phyloP scores from a whole-genome alignment of 2,329 filamentous ascomycete species.

The Trichocomaceae sp. region DNA sequence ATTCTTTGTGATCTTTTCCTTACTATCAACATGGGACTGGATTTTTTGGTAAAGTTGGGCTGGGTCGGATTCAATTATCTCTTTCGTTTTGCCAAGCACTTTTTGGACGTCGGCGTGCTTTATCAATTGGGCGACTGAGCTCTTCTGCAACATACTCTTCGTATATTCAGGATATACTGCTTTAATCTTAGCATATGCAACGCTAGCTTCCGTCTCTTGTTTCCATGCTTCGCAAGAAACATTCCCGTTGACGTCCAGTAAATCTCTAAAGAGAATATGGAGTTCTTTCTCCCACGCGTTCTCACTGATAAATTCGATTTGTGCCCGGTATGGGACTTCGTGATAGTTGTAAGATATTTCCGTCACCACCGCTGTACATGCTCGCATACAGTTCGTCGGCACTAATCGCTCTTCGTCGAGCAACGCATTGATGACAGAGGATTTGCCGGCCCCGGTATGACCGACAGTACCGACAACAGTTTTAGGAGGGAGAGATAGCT shows the following conservation, averaged over 20 bases:
- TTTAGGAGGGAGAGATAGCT: background rate
- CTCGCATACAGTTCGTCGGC: conserved; percentile 54
- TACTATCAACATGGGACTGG: conserved; percentile 50
- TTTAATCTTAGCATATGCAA: conserved; percentile 39
- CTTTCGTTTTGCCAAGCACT: conserved; percentile 44
- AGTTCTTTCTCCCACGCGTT: conserved; percentile 52
- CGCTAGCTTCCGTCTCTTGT: conserved; percentile 40
- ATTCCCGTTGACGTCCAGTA: conserved; percentile 38
- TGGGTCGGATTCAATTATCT: conserved; percentile 34
- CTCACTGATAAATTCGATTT: conserved; percentile 52
- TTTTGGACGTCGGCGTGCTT: conserved; percentile 31
- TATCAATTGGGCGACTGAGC: conserved; percentile 39
- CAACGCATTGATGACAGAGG: conserved; percentile 57
- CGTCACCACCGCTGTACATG: conserved; percentile 57
- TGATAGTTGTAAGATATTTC: conserved; percentile 53
- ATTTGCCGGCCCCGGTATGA: conserved; percentile 57
- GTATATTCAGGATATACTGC: conserved; percentile 33
- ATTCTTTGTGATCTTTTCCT: conserved; percentile 38
- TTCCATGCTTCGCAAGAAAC: conserved; percentile 33
- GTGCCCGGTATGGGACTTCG: conserved; percentile 45
- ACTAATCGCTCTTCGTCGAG: conserved; percentile 55
- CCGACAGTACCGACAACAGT: conserved; percentile 53
- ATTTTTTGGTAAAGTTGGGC: conserved; percentile 42
- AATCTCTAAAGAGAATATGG: conserved; percentile 41
- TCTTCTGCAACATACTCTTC: conserved; percentile 36